Base-by-base conservation (phyloP, 192 early-diverging fungal species). In the Backusella mclennaniae region DNA sequence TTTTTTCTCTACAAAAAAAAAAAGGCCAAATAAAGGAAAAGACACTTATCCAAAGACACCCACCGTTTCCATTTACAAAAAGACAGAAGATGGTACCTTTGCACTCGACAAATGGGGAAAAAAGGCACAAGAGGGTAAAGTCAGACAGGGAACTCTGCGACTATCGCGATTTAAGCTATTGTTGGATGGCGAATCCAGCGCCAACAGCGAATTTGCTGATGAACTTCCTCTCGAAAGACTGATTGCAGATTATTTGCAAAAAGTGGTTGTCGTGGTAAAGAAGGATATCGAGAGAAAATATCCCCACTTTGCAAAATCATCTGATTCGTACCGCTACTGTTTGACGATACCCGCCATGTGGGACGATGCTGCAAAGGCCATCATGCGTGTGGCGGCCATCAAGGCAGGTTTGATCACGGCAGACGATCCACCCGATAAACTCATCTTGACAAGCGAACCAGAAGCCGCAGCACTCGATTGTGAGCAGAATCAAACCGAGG, bases 401-500 rank as follows among this genome's bases (percentile, higher is more conserved):
- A 79, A 84, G 44, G 88, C 88, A 17, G 87, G 85, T 26, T 72
- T 88, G 17, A 87, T 89, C 26, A 73, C 82, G n/a, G 66, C 82
- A n/a, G 66, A 26, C 12, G 86, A 87, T 41, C 84, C 84, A 35
- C 71, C 81, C 19, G 83, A 85, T 67, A 79, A 83, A 42, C 78
- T 87, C 5, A 80, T 85, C 75, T 73, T 87, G 41, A 83, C 83
- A 66, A 84, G 83, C 29, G 83, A 85, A 72, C 86, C 88, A 12
- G 88, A 89, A 75, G 88, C 88, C 14, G 88, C 84, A 66, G 88
- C 88, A 21, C 73, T 89, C 53, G 87, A 89, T 63, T 85, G 86
- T 59, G 85, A 87, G 76, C 76, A 84, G 56, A 86, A 82, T 67
- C 82, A 83, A 9, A 83, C 86, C 29, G 83, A 84, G 63, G 84